A percentile compares a stretch with the other conserved stretches of the same genome.
phyloP scores from a whole-genome alignment of 768 basidiomycete species.

The Xerocomellus intermedius region DNA sequence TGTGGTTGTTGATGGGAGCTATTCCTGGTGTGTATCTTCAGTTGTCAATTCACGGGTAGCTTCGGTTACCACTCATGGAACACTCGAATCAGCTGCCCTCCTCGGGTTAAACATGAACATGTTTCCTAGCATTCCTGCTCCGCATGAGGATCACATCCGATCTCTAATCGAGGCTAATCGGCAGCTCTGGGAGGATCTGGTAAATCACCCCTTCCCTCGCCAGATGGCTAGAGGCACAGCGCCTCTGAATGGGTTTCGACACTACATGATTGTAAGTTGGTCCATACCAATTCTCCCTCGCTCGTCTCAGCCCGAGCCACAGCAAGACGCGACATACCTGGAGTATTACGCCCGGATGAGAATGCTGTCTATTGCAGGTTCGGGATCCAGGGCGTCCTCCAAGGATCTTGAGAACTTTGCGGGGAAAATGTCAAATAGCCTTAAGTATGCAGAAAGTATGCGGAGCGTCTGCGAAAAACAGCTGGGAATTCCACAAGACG shows the following conservation, averaged over 20 bases:
- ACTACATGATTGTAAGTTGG: background rate
- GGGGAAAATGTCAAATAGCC: background rate
- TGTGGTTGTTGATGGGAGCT: background rate
- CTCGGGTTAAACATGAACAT: background rate
- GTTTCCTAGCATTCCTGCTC: background rate
- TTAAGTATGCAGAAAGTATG: background rate
- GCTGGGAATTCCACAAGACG: background rate
- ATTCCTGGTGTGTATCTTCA: background rate
- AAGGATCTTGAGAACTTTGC: background rate
- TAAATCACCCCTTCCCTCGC: background rate
- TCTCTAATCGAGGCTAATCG: background rate
- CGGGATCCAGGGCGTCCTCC: background rate
- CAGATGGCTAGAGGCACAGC: background rate
- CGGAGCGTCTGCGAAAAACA: background rate
- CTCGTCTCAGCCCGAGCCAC: background rate
- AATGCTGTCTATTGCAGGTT: background rate
- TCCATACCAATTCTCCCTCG: background rate
- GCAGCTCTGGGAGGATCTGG: background rate
- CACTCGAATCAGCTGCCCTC: background rate
- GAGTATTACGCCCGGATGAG: background rate
- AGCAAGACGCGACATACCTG: background rate
- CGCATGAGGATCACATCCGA: background rate
- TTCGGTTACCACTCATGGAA: background rate
- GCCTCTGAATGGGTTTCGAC: background rate
- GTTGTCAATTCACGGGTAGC: background rate